These are phyloP conservation scores for Musa acuminata DNA, from an alignment of 176 grass and related monocot genomes.

Conservation along the genomic window DNA sequence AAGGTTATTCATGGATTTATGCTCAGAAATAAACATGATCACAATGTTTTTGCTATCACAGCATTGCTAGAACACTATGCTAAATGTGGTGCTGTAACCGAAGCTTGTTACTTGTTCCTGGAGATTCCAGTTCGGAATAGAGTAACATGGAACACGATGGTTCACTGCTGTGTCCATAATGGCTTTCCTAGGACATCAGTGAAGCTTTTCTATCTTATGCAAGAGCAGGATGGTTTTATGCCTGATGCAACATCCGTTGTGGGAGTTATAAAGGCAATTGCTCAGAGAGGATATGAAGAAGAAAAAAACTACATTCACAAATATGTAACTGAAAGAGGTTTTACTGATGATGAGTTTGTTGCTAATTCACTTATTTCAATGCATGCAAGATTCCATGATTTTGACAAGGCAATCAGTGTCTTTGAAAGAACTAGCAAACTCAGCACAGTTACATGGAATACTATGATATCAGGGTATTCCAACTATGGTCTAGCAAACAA, in stretches of 20 bases:
- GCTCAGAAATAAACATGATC: constrained; percentile 11
- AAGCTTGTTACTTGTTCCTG: constrained; percentile 14
- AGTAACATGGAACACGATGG: constrained; percentile 27
- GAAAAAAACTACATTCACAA: constrained; percentile 23
- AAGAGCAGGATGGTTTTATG: constrained; percentile 10
- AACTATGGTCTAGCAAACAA: constrained; percentile 1
- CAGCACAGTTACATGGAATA: constrained; percentile 15
- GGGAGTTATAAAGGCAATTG: constrained; percentile 17
- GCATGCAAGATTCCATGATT: constrained; percentile 16
- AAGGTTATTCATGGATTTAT: constrained; percentile 21
- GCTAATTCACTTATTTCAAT: constrained; percentile 19
- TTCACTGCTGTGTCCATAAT: constrained; percentile 16
- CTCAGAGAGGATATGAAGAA: constrained; percentile 11
- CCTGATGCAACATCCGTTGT: constrained; percentile 24
- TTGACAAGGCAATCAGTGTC: constrained; percentile 16
- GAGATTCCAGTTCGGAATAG: constrained; percentile 9
- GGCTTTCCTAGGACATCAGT: constrained; percentile 10
- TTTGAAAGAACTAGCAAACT: constrained; percentile 11
- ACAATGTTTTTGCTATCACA: constrained; percentile 2
- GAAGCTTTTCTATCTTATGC: constrained; percentile 27
- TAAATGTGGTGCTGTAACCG: constrained; percentile 4
- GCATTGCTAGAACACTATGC: constrained; percentile 16
- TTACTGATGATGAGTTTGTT: constrained; percentile 22
- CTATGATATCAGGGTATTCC: constrained; percentile 14
- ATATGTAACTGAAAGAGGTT: not conserved